Evolutionary conservation across 768 basidiomycete genomes (phyloP).

Genomic region (Psilocybe azurescens): DNA sequence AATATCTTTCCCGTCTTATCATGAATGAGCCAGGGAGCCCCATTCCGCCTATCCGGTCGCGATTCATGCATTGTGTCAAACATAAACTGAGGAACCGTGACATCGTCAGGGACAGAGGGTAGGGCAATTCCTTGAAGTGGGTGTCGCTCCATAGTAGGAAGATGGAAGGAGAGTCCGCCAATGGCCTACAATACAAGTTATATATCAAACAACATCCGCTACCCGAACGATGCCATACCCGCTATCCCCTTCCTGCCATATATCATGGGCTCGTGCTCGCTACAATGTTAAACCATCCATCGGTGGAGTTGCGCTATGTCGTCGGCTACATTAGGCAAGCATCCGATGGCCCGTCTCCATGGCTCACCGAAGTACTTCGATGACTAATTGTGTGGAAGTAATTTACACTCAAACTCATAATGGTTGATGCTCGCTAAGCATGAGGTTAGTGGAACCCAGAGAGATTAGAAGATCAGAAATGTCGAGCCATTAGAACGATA

Average conservation of each 20-base stretch:
- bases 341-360: too few relatives aligned
- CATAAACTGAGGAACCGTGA: conserved; percentile 59
- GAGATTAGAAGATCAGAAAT: too few relatives aligned
- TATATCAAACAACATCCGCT: too few relatives aligned
- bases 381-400: neutral
- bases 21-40: conserved; percentile 53
- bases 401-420: neutral
- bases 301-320: neutral
- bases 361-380: neutral
- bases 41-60: conserved; percentile 39
- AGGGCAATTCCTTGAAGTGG: conserved; percentile 31
- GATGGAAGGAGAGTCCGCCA: too few relatives aligned
- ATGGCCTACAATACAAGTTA: too few relatives aligned
- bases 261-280: too few relatives aligned
- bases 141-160: conserved; percentile 33
- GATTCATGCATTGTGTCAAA: conserved; percentile 48
- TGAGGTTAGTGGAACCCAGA: too few relatives aligned
- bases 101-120: conserved; percentile 52
- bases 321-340: neutral
- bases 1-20: conserved; percentile 49
- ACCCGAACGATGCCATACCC: too few relatives aligned
- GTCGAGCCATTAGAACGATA: too few relatives aligned
- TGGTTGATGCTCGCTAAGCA: too few relatives aligned
- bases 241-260: too few relatives aligned
- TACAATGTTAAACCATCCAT: too few relatives aligned